Percentiles rank a stretch among this genome's conserved stretches.
Evolutionary conservation across 495 filamentous ascomycete species (phyloP).

Genomic region (Tuber magnatum): DNA sequence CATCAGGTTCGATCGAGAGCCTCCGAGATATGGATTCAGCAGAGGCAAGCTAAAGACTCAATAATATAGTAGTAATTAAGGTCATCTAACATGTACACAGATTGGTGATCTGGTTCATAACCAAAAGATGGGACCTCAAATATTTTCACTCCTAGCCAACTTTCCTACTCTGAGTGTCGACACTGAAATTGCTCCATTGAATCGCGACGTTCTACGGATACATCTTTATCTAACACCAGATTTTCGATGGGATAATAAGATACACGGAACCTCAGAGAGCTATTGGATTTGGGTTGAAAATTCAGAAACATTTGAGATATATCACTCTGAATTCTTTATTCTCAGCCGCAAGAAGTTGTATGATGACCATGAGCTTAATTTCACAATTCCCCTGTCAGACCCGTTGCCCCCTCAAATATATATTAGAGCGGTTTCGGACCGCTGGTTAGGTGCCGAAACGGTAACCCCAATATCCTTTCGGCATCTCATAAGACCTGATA

Average conservation of each 20-base stretch:
- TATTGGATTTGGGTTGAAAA: constrained; percentile 99
- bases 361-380: constrained; percentile 92
- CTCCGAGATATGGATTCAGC: constrained; percentile 84
- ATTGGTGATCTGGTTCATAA: constrained; percentile 92
- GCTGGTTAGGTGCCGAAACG: constrained; percentile 96
- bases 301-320: constrained; percentile 94
- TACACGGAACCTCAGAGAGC: constrained; percentile 88
- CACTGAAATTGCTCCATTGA: constrained; percentile 88
- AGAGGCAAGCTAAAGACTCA: constrained; percentile 45
- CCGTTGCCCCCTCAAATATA: constrained; percentile 93
- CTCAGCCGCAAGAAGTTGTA: constrained; percentile 79
- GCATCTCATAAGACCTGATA: constrained; percentile 93
- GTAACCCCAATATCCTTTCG: constrained; percentile 94
- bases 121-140: constrained; percentile 68
- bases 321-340: constrained; percentile 96
- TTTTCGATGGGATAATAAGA: constrained; percentile 91
- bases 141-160: constrained; percentile 73
- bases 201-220: constrained; percentile 85
- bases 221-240: constrained; percentile 78
- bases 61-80: neutral
- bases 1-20: constrained; percentile 65
- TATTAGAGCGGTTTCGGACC: constrained; percentile 83
- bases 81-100: neutral
- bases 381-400: constrained; percentile 91
- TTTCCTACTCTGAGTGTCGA: constrained; percentile 90